Conservation (phyloP, 805 yeast species). For the Candida boleticola region DNA sequence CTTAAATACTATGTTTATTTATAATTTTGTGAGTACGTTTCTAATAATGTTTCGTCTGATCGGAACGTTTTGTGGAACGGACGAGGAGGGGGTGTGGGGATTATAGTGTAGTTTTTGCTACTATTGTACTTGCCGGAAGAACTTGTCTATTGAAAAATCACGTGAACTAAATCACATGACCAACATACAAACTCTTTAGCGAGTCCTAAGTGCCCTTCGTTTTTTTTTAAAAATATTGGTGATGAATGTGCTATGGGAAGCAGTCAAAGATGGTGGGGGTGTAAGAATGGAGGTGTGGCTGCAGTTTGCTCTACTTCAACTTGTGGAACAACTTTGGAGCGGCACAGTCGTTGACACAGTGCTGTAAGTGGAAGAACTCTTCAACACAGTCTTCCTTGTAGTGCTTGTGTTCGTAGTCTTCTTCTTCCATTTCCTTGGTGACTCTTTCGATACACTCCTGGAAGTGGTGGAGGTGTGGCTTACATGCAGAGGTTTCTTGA, state of each 20-base stretch:
- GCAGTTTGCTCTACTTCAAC: too few relatives aligned
- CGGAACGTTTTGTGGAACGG: not conserved
- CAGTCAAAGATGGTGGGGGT: too few relatives aligned
- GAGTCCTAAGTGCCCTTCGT: too few relatives aligned
- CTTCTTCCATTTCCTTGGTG: slow-evolving; percentile 79
- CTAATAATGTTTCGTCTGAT: not conserved
- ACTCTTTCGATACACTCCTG: slow-evolving; percentile 96
- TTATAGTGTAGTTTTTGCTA: not conserved
- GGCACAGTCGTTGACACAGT: slow-evolving; percentile 87
- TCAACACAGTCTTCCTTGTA: slow-evolving; percentile 98
- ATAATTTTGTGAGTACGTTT: not conserved
- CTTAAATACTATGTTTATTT: not conserved
- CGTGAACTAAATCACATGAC: not conserved
- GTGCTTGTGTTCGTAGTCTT: slow-evolving; percentile 71
- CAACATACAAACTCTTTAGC: too few relatives aligned
- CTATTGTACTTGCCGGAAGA: too few relatives aligned
- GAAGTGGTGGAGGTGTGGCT: slow-evolving; percentile 80
- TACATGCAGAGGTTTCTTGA: slow-evolving; percentile 62
- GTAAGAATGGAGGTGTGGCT: too few relatives aligned
- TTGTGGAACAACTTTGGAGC: slow-evolving; percentile 87
- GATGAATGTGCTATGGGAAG: too few relatives aligned
- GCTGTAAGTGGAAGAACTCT: slow-evolving; percentile 96
- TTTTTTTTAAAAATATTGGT: too few relatives aligned
- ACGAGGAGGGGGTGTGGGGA: not conserved
- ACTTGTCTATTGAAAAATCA: not conserved